phyloP scores from a whole-genome alignment of 495 filamentous ascomycete species.

The Daldinia bambusicola region DNA sequence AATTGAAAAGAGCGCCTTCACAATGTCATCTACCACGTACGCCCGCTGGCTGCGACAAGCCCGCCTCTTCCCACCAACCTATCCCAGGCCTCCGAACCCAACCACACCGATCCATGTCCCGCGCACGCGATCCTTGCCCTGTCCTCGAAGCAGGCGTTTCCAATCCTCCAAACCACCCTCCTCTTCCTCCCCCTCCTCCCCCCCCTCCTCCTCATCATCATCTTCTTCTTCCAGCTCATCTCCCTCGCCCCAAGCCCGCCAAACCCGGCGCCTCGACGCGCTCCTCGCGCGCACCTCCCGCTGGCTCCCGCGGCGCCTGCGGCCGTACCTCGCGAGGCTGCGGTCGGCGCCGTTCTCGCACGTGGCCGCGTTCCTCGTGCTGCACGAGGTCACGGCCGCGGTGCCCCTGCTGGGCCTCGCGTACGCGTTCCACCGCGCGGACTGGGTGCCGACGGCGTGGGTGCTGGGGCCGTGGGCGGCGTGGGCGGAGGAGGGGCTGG shows the following conservation, averaged over 20 bases:
- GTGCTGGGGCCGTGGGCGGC: constrained; percentile 52
- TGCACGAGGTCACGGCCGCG: constrained; percentile 92
- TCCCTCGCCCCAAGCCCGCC: constrained; percentile 16
- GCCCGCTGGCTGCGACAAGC: constrained; percentile 9
- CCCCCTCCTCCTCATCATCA: too few species aligned
- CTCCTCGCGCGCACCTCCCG: constrained; percentile 60
- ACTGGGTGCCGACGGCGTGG: constrained; percentile 68
- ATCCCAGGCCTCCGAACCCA: neutral
- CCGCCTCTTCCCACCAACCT: constrained; percentile 7
- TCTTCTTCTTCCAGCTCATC: neutral
- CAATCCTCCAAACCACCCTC: constrained; percentile 36
- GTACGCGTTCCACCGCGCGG: constrained; percentile 77
- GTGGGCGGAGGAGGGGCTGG: constrained; percentile 57
- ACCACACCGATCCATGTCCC: neutral
- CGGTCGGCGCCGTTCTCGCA: constrained; percentile 81
- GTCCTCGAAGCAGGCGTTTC: constrained; percentile 28
- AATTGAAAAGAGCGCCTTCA: neutral
- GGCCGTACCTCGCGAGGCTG: constrained; percentile 70
- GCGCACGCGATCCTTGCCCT: neutral
- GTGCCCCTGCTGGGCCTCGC: constrained; percentile 80
- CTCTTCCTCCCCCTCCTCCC: too few species aligned
- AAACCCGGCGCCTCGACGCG: constrained; percentile 31
- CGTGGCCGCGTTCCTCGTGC: constrained; percentile 83
- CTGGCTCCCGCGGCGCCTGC: constrained; percentile 68
- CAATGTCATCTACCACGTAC: constrained; percentile 1